These are phyloP conservation scores for Ceratocystis albifundus DNA, from an alignment of 2,329 filamentous ascomycete species.

Conservation along the genomic window DNA sequence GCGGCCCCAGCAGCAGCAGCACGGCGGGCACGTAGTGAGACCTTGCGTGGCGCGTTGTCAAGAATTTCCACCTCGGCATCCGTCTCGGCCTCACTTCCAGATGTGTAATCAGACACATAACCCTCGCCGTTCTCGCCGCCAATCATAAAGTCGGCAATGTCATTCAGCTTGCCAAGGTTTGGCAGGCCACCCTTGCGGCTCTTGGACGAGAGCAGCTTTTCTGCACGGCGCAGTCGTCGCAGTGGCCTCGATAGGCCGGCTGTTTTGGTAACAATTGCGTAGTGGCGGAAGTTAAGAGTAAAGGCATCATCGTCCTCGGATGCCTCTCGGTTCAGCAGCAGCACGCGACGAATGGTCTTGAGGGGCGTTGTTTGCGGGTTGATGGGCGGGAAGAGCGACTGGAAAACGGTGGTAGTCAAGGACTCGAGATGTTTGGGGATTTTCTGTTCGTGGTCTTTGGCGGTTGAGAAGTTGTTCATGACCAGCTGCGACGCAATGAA, in stretches of 20 bases:
- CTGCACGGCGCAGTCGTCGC: slow-evolving; percentile 71
- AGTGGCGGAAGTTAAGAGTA: slow-evolving; percentile 80
- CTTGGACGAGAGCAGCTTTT: slow-evolving; percentile 56
- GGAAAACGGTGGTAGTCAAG: slow-evolving; percentile 85
- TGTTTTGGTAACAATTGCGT: slow-evolving; percentile 82
- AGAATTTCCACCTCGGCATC: slow-evolving; percentile 89
- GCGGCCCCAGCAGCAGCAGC: slow-evolving; percentile 33
- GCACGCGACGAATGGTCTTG: slow-evolving; percentile 80
- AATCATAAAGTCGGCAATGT: slow-evolving; percentile 90
- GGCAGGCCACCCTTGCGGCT: slow-evolving; percentile 55
- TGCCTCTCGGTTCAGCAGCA: slow-evolving; percentile 75
- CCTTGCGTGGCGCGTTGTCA: slow-evolving; percentile 51
- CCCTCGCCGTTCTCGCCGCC: slow-evolving; percentile 65
- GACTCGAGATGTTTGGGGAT: slow-evolving; percentile 92
- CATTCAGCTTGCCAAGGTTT: slow-evolving; percentile 79
- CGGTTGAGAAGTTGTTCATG: slow-evolving; percentile 89
- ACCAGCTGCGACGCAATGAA: slow-evolving; percentile 49
- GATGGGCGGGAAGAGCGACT: slow-evolving; percentile 90
- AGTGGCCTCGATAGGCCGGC: slow-evolving; percentile 77
- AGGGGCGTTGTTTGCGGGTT: slow-evolving; percentile 83
- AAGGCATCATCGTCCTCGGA: slow-evolving; percentile 54
- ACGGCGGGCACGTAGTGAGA: slow-evolving; percentile 32
- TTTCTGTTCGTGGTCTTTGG: slow-evolving; percentile 48
- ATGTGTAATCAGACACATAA: slow-evolving; percentile 75
- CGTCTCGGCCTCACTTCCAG: slow-evolving; percentile 84